Evolutionary conservation across 1,284 basidiomycete species (phyloP), one percentile per base, ranked within the genome.

Genomic region (Trichosporon ovoides): DNA sequence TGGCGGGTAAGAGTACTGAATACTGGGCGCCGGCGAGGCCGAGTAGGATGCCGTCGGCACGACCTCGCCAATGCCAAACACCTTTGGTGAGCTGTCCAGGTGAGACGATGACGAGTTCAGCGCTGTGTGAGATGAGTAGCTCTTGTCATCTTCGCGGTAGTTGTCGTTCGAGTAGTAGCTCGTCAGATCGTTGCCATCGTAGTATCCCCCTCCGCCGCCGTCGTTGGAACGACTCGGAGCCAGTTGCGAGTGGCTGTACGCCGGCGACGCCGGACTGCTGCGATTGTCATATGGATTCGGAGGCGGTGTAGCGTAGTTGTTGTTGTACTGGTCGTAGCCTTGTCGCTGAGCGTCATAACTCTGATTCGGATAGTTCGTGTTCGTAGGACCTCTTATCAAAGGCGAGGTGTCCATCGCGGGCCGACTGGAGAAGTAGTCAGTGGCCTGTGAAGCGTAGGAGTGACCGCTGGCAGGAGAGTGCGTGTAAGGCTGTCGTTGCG

Each of bases 61-160:
- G 31, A 72, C 61, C 12, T 57, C 38, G 20, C 74, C 74, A 12
- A 73, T 65, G 18, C 64, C 68, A 59, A 65, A 74, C 53, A 69
- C 69, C 59, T 72, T 74, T 31, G 62, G 43, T 1, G 59, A 54
- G 20, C 59, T 40, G 16, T 24, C 43, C 14, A 48, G 49, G 35
- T 52, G 49, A 19, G 55, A 34, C n/a, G 40, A 48, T 22, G 34
- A 19, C 7, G 38, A 22, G 40, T 51, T 59, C 16, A 60, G 54
- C 35, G 60, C 56, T 2, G 59, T 53, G 64, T 64, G 71, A 10
- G 73, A 74, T 12, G 67, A 57, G 65, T 59, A 73, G 14, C 71
- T 72, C 49, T 71, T 75, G 58, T 31, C 55, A 22, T n/a, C n/a
- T n/a, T n/a, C n/a, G n/a, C n/a, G n/a, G n/a, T n/a, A n/a, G n/a